A percentile compares a stretch with the other conserved stretches of the same genome.
Evolutionary conservation across 805 yeast genomes (phyloP).

Genomic region (Teunomyces atbi): DNA sequence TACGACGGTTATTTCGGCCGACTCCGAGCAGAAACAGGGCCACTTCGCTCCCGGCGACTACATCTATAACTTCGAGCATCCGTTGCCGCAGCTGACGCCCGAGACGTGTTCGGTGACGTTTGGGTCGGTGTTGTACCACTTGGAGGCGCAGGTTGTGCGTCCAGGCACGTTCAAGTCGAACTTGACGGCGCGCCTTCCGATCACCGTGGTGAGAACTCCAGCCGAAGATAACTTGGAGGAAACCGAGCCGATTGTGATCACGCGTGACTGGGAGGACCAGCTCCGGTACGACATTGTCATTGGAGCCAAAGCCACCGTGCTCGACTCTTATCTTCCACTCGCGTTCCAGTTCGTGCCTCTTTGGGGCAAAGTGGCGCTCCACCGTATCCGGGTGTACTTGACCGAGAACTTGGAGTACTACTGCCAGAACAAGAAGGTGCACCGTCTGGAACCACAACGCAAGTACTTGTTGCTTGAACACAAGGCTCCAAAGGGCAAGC

Average conservation of each 20-base stretch:
- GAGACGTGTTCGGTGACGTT: constrained; percentile 77
- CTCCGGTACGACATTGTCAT: constrained; percentile 85
- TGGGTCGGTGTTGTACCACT: constrained; percentile 70
- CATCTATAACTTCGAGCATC: constrained; percentile 86
- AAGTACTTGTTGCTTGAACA: constrained; percentile 81
- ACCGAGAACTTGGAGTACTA: constrained; percentile 91
- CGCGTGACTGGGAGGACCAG: constrained; percentile 92
- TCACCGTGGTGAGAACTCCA: constrained; percentile 72
- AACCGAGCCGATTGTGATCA: constrained; percentile 88
- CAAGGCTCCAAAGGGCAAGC: constrained; percentile 53
- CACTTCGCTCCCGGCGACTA: constrained; percentile 84
- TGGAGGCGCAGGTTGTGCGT: constrained; percentile 71
- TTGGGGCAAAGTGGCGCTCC: constrained; percentile 77
- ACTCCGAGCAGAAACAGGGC: constrained; percentile 25
- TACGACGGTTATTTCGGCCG: constrained; percentile 19
- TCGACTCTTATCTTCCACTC: constrained; percentile 81
- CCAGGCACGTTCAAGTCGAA: constrained; percentile 85
- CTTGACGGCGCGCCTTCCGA: constrained; percentile 59
- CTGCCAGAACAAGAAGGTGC: constrained; percentile 82
- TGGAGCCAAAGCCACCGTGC: constrained; percentile 83
- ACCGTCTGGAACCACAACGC: constrained; percentile 85
- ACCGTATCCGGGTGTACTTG: constrained; percentile 78
- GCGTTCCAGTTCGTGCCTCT: constrained; percentile 82
- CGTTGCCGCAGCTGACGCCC: constrained; percentile 77
- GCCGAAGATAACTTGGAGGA: constrained; percentile 79